A percentile compares a stretch with the other conserved stretches of the same genome.
Evolutionary conservation across 306 rosid species (phyloP).

Genomic region (Inga leiocalycina): DNA sequence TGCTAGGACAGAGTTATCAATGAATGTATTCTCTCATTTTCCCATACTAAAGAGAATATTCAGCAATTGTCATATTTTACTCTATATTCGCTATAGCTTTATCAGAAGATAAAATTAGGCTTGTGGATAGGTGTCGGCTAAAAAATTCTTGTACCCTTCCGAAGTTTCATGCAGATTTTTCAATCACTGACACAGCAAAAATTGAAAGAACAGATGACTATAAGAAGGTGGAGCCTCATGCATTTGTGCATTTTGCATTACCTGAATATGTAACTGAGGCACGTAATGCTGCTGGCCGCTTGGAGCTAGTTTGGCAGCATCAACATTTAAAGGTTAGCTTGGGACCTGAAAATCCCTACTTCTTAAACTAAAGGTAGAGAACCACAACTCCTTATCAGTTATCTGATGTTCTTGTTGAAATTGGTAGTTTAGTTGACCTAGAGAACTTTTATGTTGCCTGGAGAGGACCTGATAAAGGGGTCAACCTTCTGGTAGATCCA

Average conservation of each 20-base stretch:
- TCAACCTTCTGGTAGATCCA: conserved; percentile 66
- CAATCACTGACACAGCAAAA: conserved; percentile 5
- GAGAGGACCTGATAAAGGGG: conserved; percentile 55
- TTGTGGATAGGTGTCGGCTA: conserved; percentile 58
- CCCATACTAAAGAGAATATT: no score
- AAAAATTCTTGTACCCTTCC: conserved; percentile 70
- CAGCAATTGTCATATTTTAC: no score
- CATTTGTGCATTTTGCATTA: conserved; percentile 63
- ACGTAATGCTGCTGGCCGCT: conserved; percentile 41
- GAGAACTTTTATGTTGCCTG: conserved; percentile 56
- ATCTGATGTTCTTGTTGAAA: conserved; percentile 53
- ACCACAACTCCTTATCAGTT: conserved; percentile 48
- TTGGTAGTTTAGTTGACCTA: conserved; percentile 49
- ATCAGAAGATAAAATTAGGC: conserved; percentile 42
- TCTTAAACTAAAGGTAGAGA: conserved; percentile 57
- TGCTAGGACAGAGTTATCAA: no score
- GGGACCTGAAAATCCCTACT: conserved; percentile 57
- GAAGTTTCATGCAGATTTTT: conserved; percentile 57
- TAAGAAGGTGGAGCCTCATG: conserved; percentile 59
- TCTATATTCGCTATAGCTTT: no score
- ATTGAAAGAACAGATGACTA: conserved; percentile 35
- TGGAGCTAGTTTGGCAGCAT: conserved; percentile 40
- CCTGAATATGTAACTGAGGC: conserved; percentile 36
- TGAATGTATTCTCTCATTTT: no score
- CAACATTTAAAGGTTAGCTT: conserved; percentile 50